These are phyloP conservation scores for Tolypocladium ovalisporum DNA, from an alignment of 2,329 filamentous ascomycete genomes.

Conservation along the genomic window DNA sequence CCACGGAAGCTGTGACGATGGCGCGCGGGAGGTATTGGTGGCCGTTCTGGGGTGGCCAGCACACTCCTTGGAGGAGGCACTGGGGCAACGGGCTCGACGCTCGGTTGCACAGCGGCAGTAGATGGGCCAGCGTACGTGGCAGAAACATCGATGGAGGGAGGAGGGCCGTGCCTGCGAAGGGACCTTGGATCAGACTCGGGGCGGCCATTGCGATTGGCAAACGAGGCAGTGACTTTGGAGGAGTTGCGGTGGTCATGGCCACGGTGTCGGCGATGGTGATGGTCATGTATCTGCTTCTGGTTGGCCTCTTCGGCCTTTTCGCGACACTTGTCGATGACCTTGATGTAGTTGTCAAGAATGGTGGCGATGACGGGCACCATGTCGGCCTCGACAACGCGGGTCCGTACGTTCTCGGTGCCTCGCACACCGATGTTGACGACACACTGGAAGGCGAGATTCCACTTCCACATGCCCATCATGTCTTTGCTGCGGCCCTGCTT, in stretches of 20 bases:
- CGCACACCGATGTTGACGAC: slow-evolving; percentile 97
- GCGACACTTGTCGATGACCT: slow-evolving; percentile 84
- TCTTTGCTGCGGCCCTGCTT: slow-evolving; percentile 96
- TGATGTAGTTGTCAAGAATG: slow-evolving; percentile 96
- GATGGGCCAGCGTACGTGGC: slow-evolving; percentile 28
- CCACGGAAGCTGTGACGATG: slow-evolving; percentile 40
- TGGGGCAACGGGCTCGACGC: slow-evolving; percentile 9
- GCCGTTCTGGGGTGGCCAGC: slow-evolving; percentile 8
- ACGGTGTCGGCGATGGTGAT: slow-evolving; percentile 36
- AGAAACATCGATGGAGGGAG: slow-evolving; percentile 54
- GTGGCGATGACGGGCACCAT: slow-evolving; percentile 99
- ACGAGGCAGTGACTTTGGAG: slow-evolving; percentile 36
- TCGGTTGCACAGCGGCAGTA: slow-evolving; percentile 14
- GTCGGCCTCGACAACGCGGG: slow-evolving; percentile 92
- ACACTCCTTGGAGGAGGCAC: slow-evolving; percentile 5
- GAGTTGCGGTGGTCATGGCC: slow-evolving; percentile 36
- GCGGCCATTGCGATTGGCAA: slow-evolving; percentile 40
- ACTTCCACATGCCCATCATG: slow-evolving; percentile 99
- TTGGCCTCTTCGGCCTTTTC: slow-evolving; percentile 80
- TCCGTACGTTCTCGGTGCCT: slow-evolving; percentile 87
- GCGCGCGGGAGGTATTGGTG: slow-evolving; percentile 20
- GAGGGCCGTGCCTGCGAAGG: slow-evolving; percentile 68
- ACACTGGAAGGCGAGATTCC: slow-evolving; percentile 98
- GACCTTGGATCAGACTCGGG: slow-evolving; percentile 48
- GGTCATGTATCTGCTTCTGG: slow-evolving; percentile 50